phyloP scores from a whole-genome alignment of 2,329 filamentous ascomycete genomes.

The Aspergillus sp. region DNA sequence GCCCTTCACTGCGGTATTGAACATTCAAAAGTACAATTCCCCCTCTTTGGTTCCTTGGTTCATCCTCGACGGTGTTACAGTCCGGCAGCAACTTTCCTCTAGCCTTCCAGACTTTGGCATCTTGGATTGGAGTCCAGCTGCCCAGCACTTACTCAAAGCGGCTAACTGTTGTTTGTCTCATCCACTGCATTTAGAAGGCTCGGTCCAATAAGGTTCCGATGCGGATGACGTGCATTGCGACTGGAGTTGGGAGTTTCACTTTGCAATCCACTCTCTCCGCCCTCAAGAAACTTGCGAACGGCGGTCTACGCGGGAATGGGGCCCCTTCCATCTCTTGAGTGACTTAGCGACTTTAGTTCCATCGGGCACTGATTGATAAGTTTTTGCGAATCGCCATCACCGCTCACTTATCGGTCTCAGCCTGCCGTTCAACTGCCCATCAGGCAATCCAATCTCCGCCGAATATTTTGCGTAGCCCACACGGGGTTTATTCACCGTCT shows the following conservation, averaged over 20 bases:
- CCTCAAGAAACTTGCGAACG: neutral
- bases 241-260: constrained; percentile 10
- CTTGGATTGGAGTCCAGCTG: neutral
- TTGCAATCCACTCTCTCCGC: neutral
- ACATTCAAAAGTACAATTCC: constrained; percentile 6
- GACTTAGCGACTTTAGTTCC: neutral
- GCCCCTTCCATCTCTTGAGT: neutral
- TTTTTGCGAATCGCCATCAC: neutral
- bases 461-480: neutral
- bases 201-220: constrained; percentile 6
- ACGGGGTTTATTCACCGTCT: constrained; percentile 12
- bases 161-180: neutral
- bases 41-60: constrained; percentile 4
- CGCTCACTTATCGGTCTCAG: constrained; percentile 1
- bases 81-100: neutral
- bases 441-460: constrained; percentile 9
- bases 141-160: neutral
- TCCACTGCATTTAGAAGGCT: neutral
- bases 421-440: neutral
- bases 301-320: neutral
- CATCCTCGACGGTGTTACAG: neutral
- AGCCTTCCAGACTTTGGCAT: neutral
- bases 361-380: constrained; percentile 5
- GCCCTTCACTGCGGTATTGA: neutral
- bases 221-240: constrained; percentile 10